A percentile compares a stretch with the other conserved stretches of the same genome.
Conservation (phyloP, 352 stramenopile species). For the Phytophthora ohioensis region DNA sequence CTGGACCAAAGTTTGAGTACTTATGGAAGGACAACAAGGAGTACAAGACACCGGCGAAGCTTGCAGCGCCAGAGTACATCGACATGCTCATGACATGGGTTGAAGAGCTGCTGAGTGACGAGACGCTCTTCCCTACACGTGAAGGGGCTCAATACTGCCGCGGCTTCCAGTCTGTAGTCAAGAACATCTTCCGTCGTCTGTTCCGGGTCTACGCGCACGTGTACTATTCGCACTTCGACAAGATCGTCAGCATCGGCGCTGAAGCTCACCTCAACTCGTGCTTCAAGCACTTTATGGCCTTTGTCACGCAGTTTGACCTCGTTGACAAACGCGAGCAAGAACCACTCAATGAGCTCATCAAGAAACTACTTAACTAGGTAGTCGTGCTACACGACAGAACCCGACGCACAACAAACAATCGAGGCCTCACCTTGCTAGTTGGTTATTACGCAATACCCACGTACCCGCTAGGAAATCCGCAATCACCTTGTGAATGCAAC, state of each 20-base stretch:
- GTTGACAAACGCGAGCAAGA: constrained; percentile 95
- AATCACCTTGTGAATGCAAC: constrained; percentile 25
- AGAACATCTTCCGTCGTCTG: constrained; percentile 96
- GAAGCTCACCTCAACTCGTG: constrained; percentile 98
- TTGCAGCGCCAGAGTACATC: constrained; percentile 91
- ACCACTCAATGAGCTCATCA: constrained; percentile 95
- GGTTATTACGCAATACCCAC: constrained; percentile 8
- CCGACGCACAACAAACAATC: constrained; percentile 9
- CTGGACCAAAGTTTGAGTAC: constrained; percentile 90
- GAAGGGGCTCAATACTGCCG: constrained; percentile 78
- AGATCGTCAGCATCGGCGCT: constrained; percentile 94
- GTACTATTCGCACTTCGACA: constrained; percentile 97
- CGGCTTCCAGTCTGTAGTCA: constrained; percentile 86
- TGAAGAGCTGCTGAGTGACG: constrained; percentile 90
- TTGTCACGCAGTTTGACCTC: constrained; percentile 95
- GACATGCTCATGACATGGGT: constrained; percentile 94
- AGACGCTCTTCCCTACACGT: constrained; percentile 75
- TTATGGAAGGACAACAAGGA: constrained; percentile 85
- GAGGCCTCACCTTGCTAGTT: constrained; percentile 19
- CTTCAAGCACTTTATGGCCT: constrained; percentile 99
- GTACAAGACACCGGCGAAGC: constrained; percentile 77
- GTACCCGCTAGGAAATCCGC: constrained; percentile 5
- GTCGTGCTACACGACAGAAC: not conserved
- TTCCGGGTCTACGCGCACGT: constrained; percentile 98
- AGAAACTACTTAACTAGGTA: constrained; percentile 77